Conservation (phyloP, 306 rosid genomes). For the Fragaria ananassa region DNA sequence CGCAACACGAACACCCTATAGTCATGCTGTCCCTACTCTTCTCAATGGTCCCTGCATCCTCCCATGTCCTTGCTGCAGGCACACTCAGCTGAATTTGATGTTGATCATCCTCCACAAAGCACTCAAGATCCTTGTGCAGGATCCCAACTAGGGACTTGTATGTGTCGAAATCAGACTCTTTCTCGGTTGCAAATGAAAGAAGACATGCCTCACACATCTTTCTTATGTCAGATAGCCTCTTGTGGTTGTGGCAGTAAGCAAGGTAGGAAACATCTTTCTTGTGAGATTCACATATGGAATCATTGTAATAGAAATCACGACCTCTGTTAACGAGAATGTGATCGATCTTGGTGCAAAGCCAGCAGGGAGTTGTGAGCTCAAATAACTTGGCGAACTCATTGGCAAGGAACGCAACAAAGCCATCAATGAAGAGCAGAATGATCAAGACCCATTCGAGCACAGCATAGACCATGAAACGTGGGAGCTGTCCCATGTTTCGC, state of each 20-base stretch:
- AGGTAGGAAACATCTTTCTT: slow-evolving; percentile 69
- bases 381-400: slow-evolving; percentile 75
- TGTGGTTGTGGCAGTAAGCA: slow-evolving; percentile 78
- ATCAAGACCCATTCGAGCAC: slow-evolving; percentile 81
- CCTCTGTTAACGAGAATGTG: slow-evolving; percentile 49
- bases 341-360: slow-evolving; percentile 76
- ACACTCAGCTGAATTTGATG: slow-evolving; percentile 46
- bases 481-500: slow-evolving; percentile 54
- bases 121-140: slow-evolving; percentile 76
- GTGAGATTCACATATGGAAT: slow-evolving; percentile 70
- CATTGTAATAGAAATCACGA: slow-evolving; percentile 63
- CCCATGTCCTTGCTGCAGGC: slow-evolving; percentile 24
- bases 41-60: slow-evolving; percentile 38
- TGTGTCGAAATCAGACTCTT: slow-evolving; percentile 60
- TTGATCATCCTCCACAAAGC: slow-evolving; percentile 58
- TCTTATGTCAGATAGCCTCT: slow-evolving; percentile 62
- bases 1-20: slow-evolving; percentile 67
- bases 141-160: slow-evolving; percentile 81
- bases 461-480: slow-evolving; percentile 62
- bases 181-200: slow-evolving; percentile 75
- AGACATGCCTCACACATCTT: slow-evolving; percentile 84
- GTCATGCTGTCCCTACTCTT: slow-evolving; percentile 21
- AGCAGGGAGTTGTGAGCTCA: slow-evolving; percentile 61
- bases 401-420: slow-evolving; percentile 62
- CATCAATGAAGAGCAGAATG: slow-evolving; percentile 60